Evolutionary conservation across 768 basidiomycete species (phyloP).

Genomic region (Mycena polygramma): DNA sequence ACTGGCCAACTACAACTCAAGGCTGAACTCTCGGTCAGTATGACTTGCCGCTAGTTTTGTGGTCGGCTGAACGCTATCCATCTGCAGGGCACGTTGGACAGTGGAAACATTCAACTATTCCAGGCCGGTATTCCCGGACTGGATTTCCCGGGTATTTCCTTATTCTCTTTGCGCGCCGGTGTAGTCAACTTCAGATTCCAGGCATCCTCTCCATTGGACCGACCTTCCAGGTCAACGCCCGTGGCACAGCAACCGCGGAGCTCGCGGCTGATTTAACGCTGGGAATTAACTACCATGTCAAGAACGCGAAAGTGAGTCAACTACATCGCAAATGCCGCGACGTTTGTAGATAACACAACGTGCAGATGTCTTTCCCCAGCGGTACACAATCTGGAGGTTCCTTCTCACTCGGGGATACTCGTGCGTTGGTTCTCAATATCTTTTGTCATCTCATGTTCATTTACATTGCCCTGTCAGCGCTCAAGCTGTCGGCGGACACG

Average conservation of each 20-base stretch:
- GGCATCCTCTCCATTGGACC: constrained; percentile 65
- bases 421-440: neutral
- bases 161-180: no score
- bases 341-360: constrained; percentile 40
- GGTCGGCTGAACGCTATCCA: neutral
- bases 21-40: constrained; percentile 26
- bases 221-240: constrained; percentile 58
- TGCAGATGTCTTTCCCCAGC: constrained; percentile 58
- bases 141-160: constrained; percentile 54
- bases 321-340: neutral
- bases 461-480: constrained; percentile 29
- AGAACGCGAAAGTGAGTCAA: no score
- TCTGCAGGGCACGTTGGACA: constrained; percentile 53
- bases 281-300: constrained; percentile 58
- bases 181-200: constrained; percentile 17
- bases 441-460: neutral
- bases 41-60: no score
- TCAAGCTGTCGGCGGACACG: constrained; percentile 51
- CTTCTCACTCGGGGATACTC: constrained; percentile 24
- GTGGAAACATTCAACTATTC: constrained; percentile 57
- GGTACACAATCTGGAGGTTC: constrained; percentile 34
- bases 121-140: constrained; percentile 55
- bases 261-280: constrained; percentile 57
- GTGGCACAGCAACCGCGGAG: constrained; percentile 49
- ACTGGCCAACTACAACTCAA: constrained; percentile 24